Conservation (phyloP, 805 yeast species). For the Ogataea polymorpha region DNA sequence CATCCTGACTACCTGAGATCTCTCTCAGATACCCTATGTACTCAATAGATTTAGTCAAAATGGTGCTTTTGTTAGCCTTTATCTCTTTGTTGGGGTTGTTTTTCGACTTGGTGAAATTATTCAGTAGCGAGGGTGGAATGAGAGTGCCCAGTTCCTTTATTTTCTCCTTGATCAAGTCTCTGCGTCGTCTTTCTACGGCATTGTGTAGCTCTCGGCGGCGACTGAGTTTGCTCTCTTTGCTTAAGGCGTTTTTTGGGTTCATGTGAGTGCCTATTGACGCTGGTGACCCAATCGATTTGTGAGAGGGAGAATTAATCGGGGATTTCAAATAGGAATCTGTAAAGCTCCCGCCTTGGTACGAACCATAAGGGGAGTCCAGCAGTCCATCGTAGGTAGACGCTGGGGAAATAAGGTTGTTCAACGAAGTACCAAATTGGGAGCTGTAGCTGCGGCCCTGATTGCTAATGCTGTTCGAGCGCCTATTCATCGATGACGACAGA, state of each 20-base stretch:
- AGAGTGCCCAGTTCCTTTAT: constrained; percentile 78
- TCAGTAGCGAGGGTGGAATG: constrained; percentile 72
- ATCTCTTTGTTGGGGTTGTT: constrained; percentile 50
- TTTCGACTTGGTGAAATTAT: constrained; percentile 32
- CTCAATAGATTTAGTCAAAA: constrained; percentile 74
- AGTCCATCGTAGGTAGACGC: constrained; percentile 33
- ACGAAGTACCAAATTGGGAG: constrained; percentile 31
- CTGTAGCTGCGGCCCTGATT: constrained; percentile 28
- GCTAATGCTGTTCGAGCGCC: constrained; percentile 24
- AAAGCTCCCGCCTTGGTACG: constrained; percentile 28
- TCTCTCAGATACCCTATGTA: constrained; percentile 66
- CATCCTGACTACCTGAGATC: constrained; percentile 56
- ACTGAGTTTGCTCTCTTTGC: constrained; percentile 67
- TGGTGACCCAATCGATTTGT: constrained; percentile 29
- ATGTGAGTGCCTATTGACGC: constrained; percentile 33
- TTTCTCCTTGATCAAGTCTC: constrained; percentile 86
- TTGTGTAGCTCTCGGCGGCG: constrained; percentile 88
- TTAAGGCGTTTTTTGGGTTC: constrained; percentile 35
- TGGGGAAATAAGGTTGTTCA: constrained; percentile 34
- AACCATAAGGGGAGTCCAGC: constrained; percentile 36
- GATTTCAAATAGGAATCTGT: constrained; percentile 33
- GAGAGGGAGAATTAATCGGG: constrained; percentile 35
- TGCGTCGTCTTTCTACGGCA: constrained; percentile 88
- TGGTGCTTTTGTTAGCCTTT: constrained; percentile 80
- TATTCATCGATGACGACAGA: constrained; percentile 16